A percentile compares a stretch with the other conserved stretches of the same genome.
phyloP scores from a whole-genome alignment of 1,284 basidiomycete species.

The Sporisorium reilianum region DNA sequence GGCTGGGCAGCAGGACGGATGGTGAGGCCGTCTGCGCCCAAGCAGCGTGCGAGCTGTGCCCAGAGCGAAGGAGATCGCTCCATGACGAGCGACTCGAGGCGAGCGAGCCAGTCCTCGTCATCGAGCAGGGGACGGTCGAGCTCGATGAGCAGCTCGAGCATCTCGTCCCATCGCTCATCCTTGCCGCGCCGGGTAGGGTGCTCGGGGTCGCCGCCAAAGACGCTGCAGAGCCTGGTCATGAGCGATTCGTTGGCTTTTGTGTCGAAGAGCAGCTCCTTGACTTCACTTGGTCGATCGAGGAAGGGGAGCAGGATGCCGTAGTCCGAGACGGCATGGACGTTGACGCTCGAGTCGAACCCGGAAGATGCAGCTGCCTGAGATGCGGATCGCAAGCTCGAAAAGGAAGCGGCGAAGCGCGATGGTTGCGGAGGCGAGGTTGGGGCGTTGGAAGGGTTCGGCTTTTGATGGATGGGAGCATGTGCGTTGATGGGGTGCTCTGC shows the following conservation, averaged over 20 bases:
- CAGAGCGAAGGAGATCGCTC: constrained; percentile 41
- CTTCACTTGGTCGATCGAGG: constrained; percentile 46
- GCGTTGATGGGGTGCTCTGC: constrained; percentile 37
- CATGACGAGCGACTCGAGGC: constrained; percentile 43
- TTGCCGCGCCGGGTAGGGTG: constrained; percentile 20
- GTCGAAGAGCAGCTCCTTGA: constrained; percentile 45
- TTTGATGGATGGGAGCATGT: constrained; percentile 34
- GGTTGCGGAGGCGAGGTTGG: constrained; percentile 6
- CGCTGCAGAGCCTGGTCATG: constrained; percentile 38
- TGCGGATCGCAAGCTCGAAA: constrained; percentile 25
- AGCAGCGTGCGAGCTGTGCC: constrained; percentile 45
- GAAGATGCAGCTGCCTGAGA: constrained; percentile 13
- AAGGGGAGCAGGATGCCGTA: constrained; percentile 52
- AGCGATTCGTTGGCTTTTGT: constrained; percentile 41
- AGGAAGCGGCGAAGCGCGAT: constrained; percentile 42
- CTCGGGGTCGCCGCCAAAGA: constrained; percentile 33
- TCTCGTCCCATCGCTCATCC: constrained; percentile 50
- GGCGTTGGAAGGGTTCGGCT: constrained; percentile 6
- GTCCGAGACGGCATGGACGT: constrained; percentile 42
- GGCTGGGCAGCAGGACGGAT: constrained; percentile 13
- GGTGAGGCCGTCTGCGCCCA: constrained; percentile 42
- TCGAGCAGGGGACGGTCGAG: constrained; percentile 45
- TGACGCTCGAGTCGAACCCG: constrained; percentile 37
- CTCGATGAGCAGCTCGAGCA: constrained; percentile 47
- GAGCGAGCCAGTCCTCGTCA: constrained; percentile 47